phyloP scores from a whole-genome alignment of 139 green algal species.

The Chlamydomonas urium region DNA sequence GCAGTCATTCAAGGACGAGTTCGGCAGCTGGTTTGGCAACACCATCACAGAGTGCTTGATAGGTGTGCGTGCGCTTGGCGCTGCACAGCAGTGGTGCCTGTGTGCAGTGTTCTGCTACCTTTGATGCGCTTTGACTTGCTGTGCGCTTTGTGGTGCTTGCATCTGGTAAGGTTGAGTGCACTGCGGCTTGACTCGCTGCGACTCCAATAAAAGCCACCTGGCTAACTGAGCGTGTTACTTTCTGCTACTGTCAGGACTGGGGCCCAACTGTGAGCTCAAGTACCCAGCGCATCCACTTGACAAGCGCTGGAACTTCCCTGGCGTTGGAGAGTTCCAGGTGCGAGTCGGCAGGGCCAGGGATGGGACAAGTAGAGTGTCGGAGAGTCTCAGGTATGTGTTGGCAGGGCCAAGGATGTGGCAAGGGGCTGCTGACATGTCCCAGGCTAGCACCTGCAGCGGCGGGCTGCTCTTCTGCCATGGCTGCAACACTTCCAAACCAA shows the following conservation, averaged over 20 bases:
- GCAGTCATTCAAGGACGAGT: conserved; percentile 66
- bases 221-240: too few species aligned
- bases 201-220: neutral
- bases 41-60: conserved; percentile 36
- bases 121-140: too few species aligned
- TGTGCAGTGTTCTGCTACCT: neutral
- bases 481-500: neutral
- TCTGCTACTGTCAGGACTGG: conserved; percentile 45
- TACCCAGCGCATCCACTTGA: conserved; percentile 49
- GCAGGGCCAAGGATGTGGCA: too few species aligned
- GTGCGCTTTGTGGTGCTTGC: neutral
- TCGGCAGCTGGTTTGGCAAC: conserved; percentile 50
- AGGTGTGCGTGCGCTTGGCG: conserved; percentile 13
- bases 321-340: conserved; percentile 68
- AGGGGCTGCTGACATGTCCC: too few species aligned
- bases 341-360: too few species aligned
- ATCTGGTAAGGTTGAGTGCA: neutral
- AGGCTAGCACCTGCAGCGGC: too few species aligned
- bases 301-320: conserved; percentile 55
- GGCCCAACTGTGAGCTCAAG: conserved; percentile 46
- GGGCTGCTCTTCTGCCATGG: too few species aligned
- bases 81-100: neutral
- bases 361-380: too few species aligned
- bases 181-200: neutral
- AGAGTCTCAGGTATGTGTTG: too few species aligned